Percentiles rank a stretch among this genome's conserved stretches.
These are phyloP conservation scores for Dipodascopsis tothii DNA, from an alignment of 805 yeast genomes.

Conservation along the genomic window DNA sequence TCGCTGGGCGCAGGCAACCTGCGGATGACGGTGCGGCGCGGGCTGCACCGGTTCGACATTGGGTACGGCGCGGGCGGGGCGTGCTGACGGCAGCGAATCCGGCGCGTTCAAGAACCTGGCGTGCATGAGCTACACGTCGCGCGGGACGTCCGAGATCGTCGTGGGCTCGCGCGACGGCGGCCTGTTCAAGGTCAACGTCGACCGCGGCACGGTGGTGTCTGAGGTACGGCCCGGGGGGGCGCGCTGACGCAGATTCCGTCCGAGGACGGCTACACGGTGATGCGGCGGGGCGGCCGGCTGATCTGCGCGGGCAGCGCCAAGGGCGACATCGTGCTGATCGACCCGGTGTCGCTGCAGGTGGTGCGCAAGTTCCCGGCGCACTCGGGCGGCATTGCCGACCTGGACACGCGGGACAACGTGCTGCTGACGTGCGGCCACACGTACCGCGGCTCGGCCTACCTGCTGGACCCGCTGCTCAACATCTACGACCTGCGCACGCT, in stretches of 20 bases:
- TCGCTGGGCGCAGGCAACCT: slow-evolving; percentile 48
- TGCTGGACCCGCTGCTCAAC: slow-evolving; percentile 73
- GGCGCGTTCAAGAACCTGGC: slow-evolving; percentile 22
- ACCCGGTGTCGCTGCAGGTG: slow-evolving; percentile 31
- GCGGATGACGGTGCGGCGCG: slow-evolving; percentile 50
- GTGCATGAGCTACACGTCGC: slow-evolving; percentile 27
- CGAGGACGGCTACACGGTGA: slow-evolving; percentile 26
- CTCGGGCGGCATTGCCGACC: slow-evolving; percentile 34
- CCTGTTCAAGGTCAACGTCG: slow-evolving; percentile 31
- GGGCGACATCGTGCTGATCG: slow-evolving; percentile 33
- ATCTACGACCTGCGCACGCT: slow-evolving; percentile 71
- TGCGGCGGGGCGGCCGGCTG: slow-evolving; percentile 29
- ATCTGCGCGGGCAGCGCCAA: slow-evolving; percentile 31
- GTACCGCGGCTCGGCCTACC: slow-evolving; percentile 39
- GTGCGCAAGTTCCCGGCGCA: slow-evolving; percentile 31
- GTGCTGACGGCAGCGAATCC: slow-evolving; percentile 2
- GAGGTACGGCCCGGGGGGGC: slow-evolving; percentile 21
- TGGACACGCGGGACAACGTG: slow-evolving; percentile 33
- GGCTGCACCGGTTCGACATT: slow-evolving; percentile 37
- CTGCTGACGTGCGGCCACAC: slow-evolving; percentile 71
- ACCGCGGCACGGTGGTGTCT: slow-evolving; percentile 32
- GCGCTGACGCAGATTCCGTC: slow-evolving; percentile 6
- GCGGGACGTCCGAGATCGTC: slow-evolving; percentile 31
- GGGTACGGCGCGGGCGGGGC: slow-evolving; percentile 2
- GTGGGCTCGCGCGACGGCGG: slow-evolving; percentile 30